phyloP scores from a whole-genome alignment of 805 yeast genomes.

The Diddensiella transvaalensis region DNA sequence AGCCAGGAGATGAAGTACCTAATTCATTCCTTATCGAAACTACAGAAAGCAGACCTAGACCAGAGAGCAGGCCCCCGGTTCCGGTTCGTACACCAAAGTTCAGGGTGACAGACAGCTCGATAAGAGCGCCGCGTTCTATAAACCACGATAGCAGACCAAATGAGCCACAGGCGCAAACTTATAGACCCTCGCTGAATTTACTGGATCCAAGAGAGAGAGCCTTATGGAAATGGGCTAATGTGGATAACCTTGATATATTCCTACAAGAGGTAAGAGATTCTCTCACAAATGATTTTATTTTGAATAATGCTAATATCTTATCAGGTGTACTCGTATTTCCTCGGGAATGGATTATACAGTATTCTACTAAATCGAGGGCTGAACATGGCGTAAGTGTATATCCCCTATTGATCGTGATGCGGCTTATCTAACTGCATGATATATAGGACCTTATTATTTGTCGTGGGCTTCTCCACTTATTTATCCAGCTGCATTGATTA shows the following conservation, averaged over 20 bases:
- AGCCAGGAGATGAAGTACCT: neutral
- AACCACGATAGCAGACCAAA: neutral
- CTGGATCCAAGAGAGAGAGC: slow-evolving; percentile 57
- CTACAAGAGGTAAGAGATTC: slow-evolving; percentile 59
- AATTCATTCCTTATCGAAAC: neutral
- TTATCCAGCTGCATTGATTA: slow-evolving; percentile 79
- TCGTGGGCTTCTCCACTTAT: slow-evolving; percentile 73
- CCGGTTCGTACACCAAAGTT: neutral
- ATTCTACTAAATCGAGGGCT: slow-evolving; percentile 63
- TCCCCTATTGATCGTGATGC: too few relatives aligned
- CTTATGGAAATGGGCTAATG: slow-evolving; percentile 94
- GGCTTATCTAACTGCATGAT: too few relatives aligned
- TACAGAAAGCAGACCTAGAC: neutral
- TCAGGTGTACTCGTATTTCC: slow-evolving; percentile 65
- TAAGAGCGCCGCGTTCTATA: neutral
- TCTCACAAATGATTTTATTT: too few relatives aligned
- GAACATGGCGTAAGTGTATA: slow-evolving; percentile 45
- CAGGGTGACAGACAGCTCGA: neutral
- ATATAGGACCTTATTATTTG: slow-evolving; percentile 64
- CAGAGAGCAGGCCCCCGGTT: neutral
- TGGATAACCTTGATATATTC: slow-evolving; percentile 84
- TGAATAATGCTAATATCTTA: neutral
- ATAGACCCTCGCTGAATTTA: slow-evolving; percentile 1
- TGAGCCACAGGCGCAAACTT: neutral
- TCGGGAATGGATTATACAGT: slow-evolving; percentile 80